These are phyloP conservation scores for Zygosaccharomyces gambellarensis DNA, from an alignment of 805 yeast genomes.

Conservation along the genomic window DNA sequence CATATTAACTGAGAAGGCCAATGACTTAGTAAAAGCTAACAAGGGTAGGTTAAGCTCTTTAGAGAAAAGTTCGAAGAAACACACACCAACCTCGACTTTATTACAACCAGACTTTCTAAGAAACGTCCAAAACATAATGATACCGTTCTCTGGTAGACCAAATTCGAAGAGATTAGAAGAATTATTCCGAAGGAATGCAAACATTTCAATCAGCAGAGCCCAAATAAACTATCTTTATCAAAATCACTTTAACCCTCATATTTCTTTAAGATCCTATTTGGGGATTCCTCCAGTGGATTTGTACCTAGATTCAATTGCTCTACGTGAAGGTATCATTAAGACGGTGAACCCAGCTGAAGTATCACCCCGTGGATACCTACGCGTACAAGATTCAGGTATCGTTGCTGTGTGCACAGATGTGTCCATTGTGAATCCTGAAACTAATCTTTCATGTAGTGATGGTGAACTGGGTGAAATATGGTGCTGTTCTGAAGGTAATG, in stretches of 20 bases:
- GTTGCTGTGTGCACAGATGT: constrained; percentile 93
- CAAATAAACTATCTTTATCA: constrained; percentile 74
- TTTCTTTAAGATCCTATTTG: constrained; percentile 74
- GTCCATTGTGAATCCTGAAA: constrained; percentile 94
- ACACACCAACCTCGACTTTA: constrained; percentile 15
- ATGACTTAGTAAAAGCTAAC: constrained; percentile 36
- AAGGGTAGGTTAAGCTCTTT: not conserved
- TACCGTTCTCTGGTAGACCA: constrained; percentile 74
- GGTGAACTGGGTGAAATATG: constrained; percentile 98
- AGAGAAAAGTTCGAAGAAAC: constrained; percentile 9
- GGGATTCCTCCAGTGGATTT: constrained; percentile 83
- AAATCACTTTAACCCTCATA: constrained; percentile 75
- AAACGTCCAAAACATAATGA: constrained; percentile 74
- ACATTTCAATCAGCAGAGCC: constrained; percentile 59
- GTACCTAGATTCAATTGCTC: constrained; percentile 79
- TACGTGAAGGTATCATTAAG: constrained; percentile 83
- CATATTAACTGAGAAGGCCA: constrained; percentile 64
- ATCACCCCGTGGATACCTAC: constrained; percentile 44
- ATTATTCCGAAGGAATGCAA: constrained; percentile 57
- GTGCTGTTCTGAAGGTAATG: constrained; percentile 88
- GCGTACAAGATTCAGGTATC: constrained; percentile 90
- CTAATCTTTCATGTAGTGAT: constrained; percentile 65
- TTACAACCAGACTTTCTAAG: constrained; percentile 39
- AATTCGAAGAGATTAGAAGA: constrained; percentile 52
- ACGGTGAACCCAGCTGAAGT: constrained; percentile 56